phyloP scores from a whole-genome alignment of 495 filamentous ascomycete genomes.

The Penicillium bovifimosum region DNA sequence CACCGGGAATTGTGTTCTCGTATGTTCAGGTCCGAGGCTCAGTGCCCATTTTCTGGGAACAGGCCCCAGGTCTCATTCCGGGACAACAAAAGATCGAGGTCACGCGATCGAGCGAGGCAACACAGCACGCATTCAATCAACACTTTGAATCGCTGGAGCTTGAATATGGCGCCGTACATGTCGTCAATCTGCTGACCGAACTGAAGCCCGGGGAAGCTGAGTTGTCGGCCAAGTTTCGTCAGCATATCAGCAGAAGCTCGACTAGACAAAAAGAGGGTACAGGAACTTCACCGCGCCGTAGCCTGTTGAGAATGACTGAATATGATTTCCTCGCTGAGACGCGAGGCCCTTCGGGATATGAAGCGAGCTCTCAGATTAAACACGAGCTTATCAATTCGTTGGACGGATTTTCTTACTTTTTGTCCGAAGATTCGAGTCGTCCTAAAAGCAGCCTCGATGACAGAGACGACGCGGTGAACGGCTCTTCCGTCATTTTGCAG shows the following conservation, averaged over 20 bases:
- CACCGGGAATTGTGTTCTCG: constrained; percentile 73
- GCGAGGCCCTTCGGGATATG: constrained; percentile 79
- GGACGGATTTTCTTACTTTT: constrained; percentile 82
- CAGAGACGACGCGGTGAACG: constrained; percentile 28
- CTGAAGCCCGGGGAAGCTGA: constrained; percentile 79
- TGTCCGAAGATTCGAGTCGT: constrained; percentile 58
- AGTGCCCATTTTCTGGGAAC: constrained; percentile 96
- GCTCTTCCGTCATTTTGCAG: constrained; percentile 68
- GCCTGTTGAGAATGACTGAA: constrained; percentile 70
- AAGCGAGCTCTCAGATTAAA: constrained; percentile 74
- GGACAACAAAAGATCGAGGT: constrained; percentile 93
- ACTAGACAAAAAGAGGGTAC: constrained; percentile 47
- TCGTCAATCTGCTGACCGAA: constrained; percentile 87
- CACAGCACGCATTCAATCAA: constrained; percentile 90
- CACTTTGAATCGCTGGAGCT: constrained; percentile 81
- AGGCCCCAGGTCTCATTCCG: constrained; percentile 78
- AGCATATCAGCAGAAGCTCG: constrained; percentile 66
- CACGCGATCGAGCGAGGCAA: constrained; percentile 83
- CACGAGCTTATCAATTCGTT: constrained; percentile 67
- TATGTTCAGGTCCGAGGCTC: constrained; percentile 91
- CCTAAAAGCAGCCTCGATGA: constrained; percentile 12
- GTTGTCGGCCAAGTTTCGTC: constrained; percentile 68
- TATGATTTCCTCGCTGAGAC: constrained; percentile 97
- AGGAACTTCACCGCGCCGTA: constrained; percentile 50
- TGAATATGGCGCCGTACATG: constrained; percentile 81